phyloP scores from a whole-genome alignment of 495 filamentous ascomycete genomes.

The Aspergillus bridgeri region DNA sequence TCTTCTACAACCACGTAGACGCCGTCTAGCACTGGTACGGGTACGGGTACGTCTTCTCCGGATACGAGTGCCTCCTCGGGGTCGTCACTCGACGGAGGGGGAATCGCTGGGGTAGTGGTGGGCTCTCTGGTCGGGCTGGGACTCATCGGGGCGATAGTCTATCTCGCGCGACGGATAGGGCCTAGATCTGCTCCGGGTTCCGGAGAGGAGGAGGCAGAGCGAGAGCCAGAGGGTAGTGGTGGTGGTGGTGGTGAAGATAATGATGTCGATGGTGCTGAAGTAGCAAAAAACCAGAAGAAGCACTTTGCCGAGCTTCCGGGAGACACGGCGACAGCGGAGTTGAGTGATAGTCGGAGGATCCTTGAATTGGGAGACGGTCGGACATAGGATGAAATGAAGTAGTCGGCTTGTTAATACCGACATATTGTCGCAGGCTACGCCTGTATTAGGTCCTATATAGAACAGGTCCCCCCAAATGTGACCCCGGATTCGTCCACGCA shows the following conservation, averaged over 20 bases:
- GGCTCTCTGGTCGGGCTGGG: background rate
- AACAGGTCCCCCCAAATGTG: no score
- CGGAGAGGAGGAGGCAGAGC: background rate
- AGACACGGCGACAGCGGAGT: conserved; percentile 1
- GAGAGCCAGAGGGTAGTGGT: background rate
- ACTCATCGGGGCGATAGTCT: conserved; percentile 1
- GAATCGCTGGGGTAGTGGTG: conserved; percentile 1
- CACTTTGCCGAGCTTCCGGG: conserved; percentile 1
- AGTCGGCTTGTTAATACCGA: no score
- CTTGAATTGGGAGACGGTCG: background rate
- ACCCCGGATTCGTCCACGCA: no score
- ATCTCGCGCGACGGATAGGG: background rate
- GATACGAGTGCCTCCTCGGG: conserved; percentile 1
- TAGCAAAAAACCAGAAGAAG: background rate
- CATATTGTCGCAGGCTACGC: no score
- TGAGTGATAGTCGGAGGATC: conserved; percentile 1
- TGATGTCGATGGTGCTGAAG: background rate
- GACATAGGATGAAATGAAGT: background rate
- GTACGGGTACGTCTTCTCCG: background rate
- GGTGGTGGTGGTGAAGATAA: background rate
- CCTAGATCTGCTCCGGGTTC: background rate
- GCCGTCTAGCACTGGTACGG: background rate
- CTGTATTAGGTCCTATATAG: no score
- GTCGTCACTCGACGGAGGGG: background rate
- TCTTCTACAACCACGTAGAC: conserved; percentile 1